These are phyloP conservation scores for Echinosophora koreensis DNA, from an alignment of 306 rosid genomes.

Conservation along the genomic window DNA sequence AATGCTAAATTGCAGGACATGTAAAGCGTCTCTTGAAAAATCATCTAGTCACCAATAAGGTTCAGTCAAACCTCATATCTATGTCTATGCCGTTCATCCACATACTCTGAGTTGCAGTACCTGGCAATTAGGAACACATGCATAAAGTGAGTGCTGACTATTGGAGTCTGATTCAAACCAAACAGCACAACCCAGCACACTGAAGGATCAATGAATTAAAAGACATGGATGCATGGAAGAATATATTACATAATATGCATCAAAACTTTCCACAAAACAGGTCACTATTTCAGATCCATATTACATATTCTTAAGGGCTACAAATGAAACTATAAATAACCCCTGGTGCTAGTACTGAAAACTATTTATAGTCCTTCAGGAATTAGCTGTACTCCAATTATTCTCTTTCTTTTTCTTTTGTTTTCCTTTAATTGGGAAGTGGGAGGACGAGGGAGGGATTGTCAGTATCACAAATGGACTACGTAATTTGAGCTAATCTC, in stretches of 20 bases:
- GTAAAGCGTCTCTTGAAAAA: constrained; percentile 14
- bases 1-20: constrained; percentile 31
- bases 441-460: not conserved
- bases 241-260: not conserved
- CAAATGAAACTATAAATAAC: constrained; percentile 11
- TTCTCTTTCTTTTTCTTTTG: not conserved
- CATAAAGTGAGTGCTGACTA: constrained; percentile 30
- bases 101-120: constrained; percentile 78
- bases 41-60: constrained; percentile 20
- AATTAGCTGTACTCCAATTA: not conserved
- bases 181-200: constrained; percentile 24
- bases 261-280: not conserved
- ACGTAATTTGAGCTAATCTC: not conserved
- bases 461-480: not conserved
- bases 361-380: not conserved
- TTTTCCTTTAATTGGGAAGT: not conserved
- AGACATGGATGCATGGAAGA: not conserved
- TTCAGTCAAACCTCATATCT: constrained; percentile 88
- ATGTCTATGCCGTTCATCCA: constrained; percentile 96
- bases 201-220: constrained; percentile 8
- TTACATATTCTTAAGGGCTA: not conserved
- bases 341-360: not conserved
- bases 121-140: constrained; percentile 55
- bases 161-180: not conserved
- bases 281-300: constrained; percentile 21